These are phyloP conservation scores for Aspergillus sp. DNA, from an alignment of 2,329 filamentous ascomycete species.

Conservation along the genomic window DNA sequence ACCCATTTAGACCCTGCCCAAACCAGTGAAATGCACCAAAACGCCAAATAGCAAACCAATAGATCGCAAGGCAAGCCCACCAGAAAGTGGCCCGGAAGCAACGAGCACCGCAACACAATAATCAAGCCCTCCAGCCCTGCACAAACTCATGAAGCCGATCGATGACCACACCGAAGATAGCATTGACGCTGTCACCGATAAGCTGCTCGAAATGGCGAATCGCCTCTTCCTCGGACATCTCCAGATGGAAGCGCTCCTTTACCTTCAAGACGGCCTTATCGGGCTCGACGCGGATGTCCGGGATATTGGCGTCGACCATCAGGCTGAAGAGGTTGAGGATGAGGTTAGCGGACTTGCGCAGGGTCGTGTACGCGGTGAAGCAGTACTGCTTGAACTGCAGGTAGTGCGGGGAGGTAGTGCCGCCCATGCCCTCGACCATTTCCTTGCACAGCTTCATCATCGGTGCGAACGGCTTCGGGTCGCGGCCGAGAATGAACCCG, in stretches of 20 bases:
- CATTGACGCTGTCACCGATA: constrained; percentile 83
- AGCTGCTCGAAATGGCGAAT: constrained; percentile 78
- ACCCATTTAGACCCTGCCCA: neutral
- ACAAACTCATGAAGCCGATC: constrained; percentile 90
- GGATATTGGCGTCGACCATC: constrained; percentile 97
- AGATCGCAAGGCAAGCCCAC: too few relatives aligned
- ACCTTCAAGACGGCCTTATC: constrained; percentile 94
- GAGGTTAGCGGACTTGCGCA: constrained; percentile 80
- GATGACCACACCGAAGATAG: constrained; percentile 86
- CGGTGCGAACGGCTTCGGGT: constrained; percentile 94
- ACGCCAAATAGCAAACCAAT: neutral
- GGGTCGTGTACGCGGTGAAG: constrained; percentile 84
- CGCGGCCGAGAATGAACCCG: constrained; percentile 91
- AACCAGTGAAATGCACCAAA: neutral
- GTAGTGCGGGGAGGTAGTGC: constrained; percentile 70
- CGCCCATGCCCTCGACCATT: constrained; percentile 98
- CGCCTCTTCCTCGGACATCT: constrained; percentile 85
- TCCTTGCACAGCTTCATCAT: constrained; percentile 95
- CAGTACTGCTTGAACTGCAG: constrained; percentile 88
- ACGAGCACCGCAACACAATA: neutral
- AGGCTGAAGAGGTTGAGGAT: constrained; percentile 92
- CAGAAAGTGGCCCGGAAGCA: neutral
- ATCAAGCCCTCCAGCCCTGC: constrained; percentile 72
- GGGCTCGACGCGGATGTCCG: constrained; percentile 82
- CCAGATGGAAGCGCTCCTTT: constrained; percentile 84